Conservation (phyloP, 352 stramenopile species). For the Albugo candida region DNA sequence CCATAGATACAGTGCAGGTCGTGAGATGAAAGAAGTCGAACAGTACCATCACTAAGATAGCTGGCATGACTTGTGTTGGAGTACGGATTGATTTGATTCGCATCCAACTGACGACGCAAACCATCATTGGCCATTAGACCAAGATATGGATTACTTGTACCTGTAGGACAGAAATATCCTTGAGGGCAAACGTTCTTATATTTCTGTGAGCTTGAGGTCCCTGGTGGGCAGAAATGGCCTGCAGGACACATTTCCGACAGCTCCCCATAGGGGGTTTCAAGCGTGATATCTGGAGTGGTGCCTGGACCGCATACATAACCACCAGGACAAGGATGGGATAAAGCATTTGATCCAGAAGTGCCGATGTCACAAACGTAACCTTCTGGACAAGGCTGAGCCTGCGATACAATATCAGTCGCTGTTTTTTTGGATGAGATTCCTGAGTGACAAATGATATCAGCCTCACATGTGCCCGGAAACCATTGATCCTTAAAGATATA, state of each 20-base stretch:
- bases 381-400: slow-evolving; percentile 85
- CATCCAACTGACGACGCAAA: slow-evolving; percentile 44
- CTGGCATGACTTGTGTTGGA: slow-evolving; percentile 50
- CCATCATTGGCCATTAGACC: slow-evolving; percentile 83
- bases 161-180: slow-evolving; percentile 91
- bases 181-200: slow-evolving; percentile 57
- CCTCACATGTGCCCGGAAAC: slow-evolving; percentile 92
- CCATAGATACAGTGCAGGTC: slow-evolving; percentile 83
- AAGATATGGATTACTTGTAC: slow-evolving; percentile 72
- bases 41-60: slow-evolving; percentile 79
- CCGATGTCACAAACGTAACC: slow-evolving; percentile 88
- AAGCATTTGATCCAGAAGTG: slow-evolving; percentile 67
- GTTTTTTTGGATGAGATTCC: slow-evolving; percentile 1
- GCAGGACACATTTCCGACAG: slow-evolving; percentile 77
- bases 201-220: slow-evolving; percentile 72
- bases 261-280: slow-evolving; percentile 78
- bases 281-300: slow-evolving; percentile 83
- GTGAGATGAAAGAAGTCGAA: slow-evolving; percentile 76
- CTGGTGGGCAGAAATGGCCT: slow-evolving; percentile 76
- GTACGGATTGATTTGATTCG: slow-evolving; percentile 55
- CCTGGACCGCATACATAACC: slow-evolving; percentile 88
- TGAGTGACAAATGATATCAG: slow-evolving; percentile 85
- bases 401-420: slow-evolving; percentile 18
- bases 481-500: slow-evolving; percentile 81
- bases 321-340: slow-evolving; percentile 59